Evolutionary conservation across 371 early-diverging fungal genomes (phyloP).

Genomic region (Syncephalastrum monosporum): DNA sequence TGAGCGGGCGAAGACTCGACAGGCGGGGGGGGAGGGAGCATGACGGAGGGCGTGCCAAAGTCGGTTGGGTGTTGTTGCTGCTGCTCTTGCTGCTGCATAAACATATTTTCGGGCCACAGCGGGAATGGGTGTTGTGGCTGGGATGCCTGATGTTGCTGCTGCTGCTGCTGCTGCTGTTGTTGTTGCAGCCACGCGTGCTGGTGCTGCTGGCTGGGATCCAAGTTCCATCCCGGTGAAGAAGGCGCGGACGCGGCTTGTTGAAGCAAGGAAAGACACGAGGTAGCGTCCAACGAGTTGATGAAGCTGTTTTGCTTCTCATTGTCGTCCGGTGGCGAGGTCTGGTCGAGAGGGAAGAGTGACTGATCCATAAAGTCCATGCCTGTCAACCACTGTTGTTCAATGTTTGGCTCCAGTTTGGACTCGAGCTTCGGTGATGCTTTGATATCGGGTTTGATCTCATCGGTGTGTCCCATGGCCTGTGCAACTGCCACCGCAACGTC

Average conservation of each 20-base stretch:
- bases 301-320: conserved; percentile 1
- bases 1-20: conserved; percentile 10
- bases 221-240: conserved; percentile 1
- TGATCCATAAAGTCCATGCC: conserved; percentile 7
- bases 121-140: neutral
- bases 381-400: too few species aligned
- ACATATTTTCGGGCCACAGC: neutral
- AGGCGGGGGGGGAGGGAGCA: conserved; percentile 14
- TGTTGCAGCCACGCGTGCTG: neutral
- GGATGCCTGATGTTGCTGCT: neutral
- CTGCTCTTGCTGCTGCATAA: conserved; percentile 3
- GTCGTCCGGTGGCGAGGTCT: conserved; percentile 6
- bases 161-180: neutral
- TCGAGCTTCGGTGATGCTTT: too few species aligned
- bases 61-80: neutral
- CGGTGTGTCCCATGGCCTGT: conserved; percentile 18
- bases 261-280: conserved; percentile 10
- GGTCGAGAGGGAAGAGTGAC: conserved; percentile 10
- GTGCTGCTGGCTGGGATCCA: conserved; percentile 1
- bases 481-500: conserved; percentile 19
- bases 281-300: conserved; percentile 12
- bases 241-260: conserved; percentile 1
- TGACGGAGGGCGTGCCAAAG: neutral
- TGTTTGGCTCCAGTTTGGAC: too few species aligned
- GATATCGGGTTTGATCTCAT: neutral